Evolutionary conservation across 73 alveolate genomes (phyloP), one percentile per base, ranked within the genome.

Genomic region (Paramecium biaurelia): DNA sequence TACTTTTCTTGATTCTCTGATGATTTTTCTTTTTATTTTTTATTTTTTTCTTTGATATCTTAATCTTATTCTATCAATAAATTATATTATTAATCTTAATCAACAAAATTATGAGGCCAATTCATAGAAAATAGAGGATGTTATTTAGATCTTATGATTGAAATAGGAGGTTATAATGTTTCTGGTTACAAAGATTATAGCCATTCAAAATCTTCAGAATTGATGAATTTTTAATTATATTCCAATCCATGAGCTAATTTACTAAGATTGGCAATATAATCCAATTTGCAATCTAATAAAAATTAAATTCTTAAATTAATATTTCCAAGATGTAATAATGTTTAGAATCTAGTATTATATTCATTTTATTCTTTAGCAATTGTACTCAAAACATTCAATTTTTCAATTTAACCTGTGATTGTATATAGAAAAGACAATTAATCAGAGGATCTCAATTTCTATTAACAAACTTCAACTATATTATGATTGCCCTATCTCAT

Each of bases 401-500:
- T 70, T 9, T 89, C 90, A 14, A 3, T 21, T 43, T 89, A 58
- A 26, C 94, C 94, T 43, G 58, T 21, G n/a, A 49, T 47, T 0
- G 63, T 38, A 49, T 89, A 89, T 2, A 89, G 87, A 58, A 89
- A 70, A 26, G 92, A 14, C 4, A 89, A 42, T 76, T 68, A 23
- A 7, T 89, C 85, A 89, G 38, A 70, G 47, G 76, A 37, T 89
- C 74, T 89, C 38, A 89, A 58, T 37, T 89, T 70, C 23, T 89
- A 70, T 10, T 43, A 41, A 42, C 72, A 58, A 42, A 53, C 74
- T 89, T 89, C 94, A 20, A 89, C 85, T 1, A 89, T 70, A 70
- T 89, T 37, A 23, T 89, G 94, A 49, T 89, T 72, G 5, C 94
- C 94, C 18, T 89, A 70, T 89, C 89, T 89, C 34, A 68, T 42